These are phyloP conservation scores for Wickerhamomyces chambardii DNA, from an alignment of 805 yeast species.

Conservation along the genomic window DNA sequence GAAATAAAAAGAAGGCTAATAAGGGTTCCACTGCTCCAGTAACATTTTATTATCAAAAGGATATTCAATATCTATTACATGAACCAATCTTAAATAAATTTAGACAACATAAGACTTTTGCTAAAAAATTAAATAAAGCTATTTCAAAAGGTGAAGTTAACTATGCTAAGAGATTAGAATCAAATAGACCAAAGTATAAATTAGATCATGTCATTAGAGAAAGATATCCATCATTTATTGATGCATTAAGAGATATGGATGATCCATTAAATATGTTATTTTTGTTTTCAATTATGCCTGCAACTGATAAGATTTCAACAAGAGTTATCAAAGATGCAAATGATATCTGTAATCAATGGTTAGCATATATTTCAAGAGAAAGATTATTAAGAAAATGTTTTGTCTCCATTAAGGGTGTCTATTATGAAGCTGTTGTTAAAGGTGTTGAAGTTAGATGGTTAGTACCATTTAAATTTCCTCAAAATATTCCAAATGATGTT, in stretches of 20 bases:
- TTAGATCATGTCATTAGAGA: constrained; percentile 90
- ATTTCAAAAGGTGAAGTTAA: constrained; percentile 87
- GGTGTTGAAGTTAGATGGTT: constrained; percentile 96
- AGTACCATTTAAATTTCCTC: constrained; percentile 95
- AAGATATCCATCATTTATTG: constrained; percentile 89
- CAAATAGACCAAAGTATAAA: constrained; percentile 73
- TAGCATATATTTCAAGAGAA: constrained; percentile 85
- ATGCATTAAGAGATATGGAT: constrained; percentile 88
- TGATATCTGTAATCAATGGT: constrained; percentile 86
- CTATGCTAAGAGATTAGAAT: constrained; percentile 81
- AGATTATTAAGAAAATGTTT: constrained; percentile 78
- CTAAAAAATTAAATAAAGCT: constrained; percentile 83
- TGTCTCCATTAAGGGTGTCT: constrained; percentile 95
- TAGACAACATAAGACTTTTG: constrained; percentile 92
- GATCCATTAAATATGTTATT: constrained; percentile 95
- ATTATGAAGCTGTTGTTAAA: constrained; percentile 80
- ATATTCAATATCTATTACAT: constrained; percentile 89
- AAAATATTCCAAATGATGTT: constrained; percentile 86
- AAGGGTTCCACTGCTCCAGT: constrained; percentile 96
- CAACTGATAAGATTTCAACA: constrained; percentile 74
- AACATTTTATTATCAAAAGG: constrained; percentile 90
- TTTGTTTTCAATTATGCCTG: constrained; percentile 90
- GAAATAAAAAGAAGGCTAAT: constrained; percentile 92
- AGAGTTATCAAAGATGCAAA: constrained; percentile 85
- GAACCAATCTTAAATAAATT: constrained; percentile 90